Conservation (phyloP, 345 rosid genomes). For the Geranium brycei region DNA sequence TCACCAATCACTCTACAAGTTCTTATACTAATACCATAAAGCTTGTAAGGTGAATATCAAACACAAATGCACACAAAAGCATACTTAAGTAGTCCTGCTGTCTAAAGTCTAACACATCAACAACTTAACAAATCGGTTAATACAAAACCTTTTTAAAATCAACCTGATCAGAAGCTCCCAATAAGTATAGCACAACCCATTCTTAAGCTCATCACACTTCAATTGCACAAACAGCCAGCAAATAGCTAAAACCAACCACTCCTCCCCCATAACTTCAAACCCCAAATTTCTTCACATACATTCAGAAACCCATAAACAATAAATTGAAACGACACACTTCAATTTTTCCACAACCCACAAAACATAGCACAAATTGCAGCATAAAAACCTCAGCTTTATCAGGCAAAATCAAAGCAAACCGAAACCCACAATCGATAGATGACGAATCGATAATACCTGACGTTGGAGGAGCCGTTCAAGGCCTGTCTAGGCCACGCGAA, state of each 20-base stretch:
- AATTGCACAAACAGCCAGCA: background rate
- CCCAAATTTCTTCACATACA: too few relatives aligned
- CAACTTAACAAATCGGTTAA: too few relatives aligned
- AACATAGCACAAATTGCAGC: background rate
- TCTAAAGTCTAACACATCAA: too few relatives aligned
- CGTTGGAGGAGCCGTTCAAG: conserved; percentile 41
- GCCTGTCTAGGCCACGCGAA: conserved; percentile 71
- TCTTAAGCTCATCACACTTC: background rate
- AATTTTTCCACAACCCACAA: background rate
- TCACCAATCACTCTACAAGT: too few relatives aligned
- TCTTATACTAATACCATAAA: too few relatives aligned
- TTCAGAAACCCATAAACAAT: too few relatives aligned
- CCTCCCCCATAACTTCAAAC: too few relatives aligned
- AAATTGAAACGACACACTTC: background rate
- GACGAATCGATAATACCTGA: conserved; percentile 27
- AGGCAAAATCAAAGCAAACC: background rate
- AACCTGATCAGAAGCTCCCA: background rate
- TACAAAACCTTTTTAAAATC: too few relatives aligned
- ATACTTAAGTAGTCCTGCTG: too few relatives aligned
- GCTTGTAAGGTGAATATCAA: too few relatives aligned
- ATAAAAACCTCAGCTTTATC: background rate
- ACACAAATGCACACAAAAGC: too few relatives aligned
- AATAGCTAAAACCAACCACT: background rate
- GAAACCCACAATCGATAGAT: background rate
- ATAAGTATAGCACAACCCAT: background rate